These are phyloP conservation scores for Aquilaria yunnanensis DNA, from an alignment of 345 rosid species.

Conservation along the genomic window DNA sequence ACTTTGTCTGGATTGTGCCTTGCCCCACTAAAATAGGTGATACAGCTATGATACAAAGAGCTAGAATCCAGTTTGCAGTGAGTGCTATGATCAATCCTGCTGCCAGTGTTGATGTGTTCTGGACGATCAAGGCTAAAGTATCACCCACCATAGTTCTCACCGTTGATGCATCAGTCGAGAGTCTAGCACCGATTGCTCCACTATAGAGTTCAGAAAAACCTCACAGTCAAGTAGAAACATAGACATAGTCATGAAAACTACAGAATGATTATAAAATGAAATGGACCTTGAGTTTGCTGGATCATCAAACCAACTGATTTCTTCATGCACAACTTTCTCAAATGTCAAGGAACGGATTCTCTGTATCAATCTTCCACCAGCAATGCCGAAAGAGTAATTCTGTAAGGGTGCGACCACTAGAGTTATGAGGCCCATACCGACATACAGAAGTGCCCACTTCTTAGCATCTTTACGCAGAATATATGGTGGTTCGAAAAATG, in stretches of 20 bases:
- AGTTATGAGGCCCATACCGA: slow-evolving; percentile 29
- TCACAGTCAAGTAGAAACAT: background rate
- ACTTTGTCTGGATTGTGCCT: slow-evolving; percentile 36
- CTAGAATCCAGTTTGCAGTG: slow-evolving; percentile 53
- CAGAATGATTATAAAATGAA: background rate
- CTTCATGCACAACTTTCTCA: slow-evolving; percentile 73
- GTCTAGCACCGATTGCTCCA: slow-evolving; percentile 62
- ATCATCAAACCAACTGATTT: slow-evolving; percentile 87
- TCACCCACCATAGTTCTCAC: slow-evolving; percentile 53
- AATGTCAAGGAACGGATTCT: slow-evolving; percentile 65
- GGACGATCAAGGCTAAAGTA: slow-evolving; percentile 41
- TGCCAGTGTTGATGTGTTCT: slow-evolving; percentile 38
- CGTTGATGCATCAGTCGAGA: slow-evolving; percentile 56
- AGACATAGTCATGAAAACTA: background rate
- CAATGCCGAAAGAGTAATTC: slow-evolving; percentile 66
- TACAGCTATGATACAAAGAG: slow-evolving; percentile 31
- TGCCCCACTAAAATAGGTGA: slow-evolving; percentile 41
- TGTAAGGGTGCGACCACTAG: slow-evolving; percentile 46
- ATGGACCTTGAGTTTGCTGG: slow-evolving; percentile 60
- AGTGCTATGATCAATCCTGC: slow-evolving; percentile 47
- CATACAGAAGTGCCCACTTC: slow-evolving; percentile 47
- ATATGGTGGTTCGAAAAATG: slow-evolving; percentile 48
- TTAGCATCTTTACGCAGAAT: slow-evolving; percentile 47
- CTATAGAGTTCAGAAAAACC: slow-evolving; percentile 18
- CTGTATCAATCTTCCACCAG: slow-evolving; percentile 71